Conservation (phyloP, 225 moss, liverwort and hornwort species). For the Pseudisothecium myosuroides region DNA sequence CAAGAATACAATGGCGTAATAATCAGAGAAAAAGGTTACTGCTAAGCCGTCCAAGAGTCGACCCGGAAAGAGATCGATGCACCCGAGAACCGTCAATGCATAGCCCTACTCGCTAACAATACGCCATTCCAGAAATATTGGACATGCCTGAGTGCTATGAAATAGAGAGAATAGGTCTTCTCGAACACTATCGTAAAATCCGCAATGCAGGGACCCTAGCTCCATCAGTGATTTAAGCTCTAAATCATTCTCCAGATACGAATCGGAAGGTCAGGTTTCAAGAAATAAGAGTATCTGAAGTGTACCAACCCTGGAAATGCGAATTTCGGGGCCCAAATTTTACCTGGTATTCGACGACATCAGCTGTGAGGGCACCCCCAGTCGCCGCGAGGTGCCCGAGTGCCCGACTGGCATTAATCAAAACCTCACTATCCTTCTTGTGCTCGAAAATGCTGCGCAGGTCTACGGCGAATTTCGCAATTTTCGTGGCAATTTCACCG, state of each 20-base stretch:
- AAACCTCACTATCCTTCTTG: constrained; percentile 70
- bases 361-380: constrained; percentile 87
- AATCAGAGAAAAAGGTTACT: not conserved
- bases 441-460: constrained; percentile 74
- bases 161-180: not conserved
- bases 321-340: not conserved
- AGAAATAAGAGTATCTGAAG: not conserved
- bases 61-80: not conserved
- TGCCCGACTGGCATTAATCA: constrained; percentile 70
- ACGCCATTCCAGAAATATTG: not conserved
- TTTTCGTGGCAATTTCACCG: constrained; percentile 95
- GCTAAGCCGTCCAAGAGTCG: not conserved
- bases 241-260: not conserved
- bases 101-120: not conserved
- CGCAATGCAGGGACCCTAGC: not conserved
- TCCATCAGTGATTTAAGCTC: not conserved
- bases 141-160: not conserved
- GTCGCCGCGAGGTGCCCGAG: constrained; percentile 82
- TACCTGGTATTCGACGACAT: constrained; percentile 89
- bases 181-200: not conserved
- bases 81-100: not conserved
- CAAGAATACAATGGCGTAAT: not conserved
- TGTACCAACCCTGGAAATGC: not conserved
- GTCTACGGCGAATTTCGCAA: constrained; percentile 69
- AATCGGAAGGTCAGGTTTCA: not conserved